phyloP scores from a whole-genome alignment of 139 green algal genomes.

The Closterium sp. region DNA sequence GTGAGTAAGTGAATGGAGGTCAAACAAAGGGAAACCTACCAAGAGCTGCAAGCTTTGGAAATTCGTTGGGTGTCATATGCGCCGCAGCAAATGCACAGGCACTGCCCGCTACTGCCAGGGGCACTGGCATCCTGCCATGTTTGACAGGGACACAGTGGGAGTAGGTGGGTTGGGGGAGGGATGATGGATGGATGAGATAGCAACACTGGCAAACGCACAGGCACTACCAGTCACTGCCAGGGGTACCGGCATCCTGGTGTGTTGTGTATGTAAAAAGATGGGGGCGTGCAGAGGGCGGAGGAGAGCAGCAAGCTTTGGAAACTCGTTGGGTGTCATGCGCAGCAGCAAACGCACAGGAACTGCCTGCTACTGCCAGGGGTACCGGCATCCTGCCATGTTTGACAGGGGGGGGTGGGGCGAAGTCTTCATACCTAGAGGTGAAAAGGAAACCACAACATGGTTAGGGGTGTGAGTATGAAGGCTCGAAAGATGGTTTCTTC shows the following conservation, averaged over 20 bases:
- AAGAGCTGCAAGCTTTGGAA: conserved; percentile 50
- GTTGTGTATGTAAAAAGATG: not conserved
- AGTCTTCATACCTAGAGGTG: too few relatives aligned
- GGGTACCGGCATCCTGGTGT: conserved; percentile 42
- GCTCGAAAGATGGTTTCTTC: not conserved
- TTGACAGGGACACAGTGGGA: too few relatives aligned
- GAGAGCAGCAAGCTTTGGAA: conserved; percentile 26
- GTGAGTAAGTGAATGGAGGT: too few relatives aligned
- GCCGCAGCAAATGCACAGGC: conserved; percentile 49
- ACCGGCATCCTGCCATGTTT: conserved; percentile 53
- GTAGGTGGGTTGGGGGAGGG: too few relatives aligned
- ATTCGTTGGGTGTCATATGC: conserved; percentile 57
- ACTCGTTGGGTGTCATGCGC: conserved; percentile 58
- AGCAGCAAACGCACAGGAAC: conserved; percentile 40
- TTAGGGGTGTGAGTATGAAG: too few relatives aligned
- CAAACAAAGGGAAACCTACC: too few relatives aligned
- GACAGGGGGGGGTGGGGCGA: too few relatives aligned
- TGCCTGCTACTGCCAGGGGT: conserved; percentile 41
- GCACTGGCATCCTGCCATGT: conserved; percentile 49
- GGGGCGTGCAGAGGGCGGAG: too few relatives aligned
- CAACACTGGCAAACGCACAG: conserved; percentile 46
- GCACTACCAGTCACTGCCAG: conserved; percentile 43
- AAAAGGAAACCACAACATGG: too few relatives aligned
- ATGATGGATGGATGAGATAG: too few relatives aligned
- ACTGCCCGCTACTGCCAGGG: conserved; percentile 40